Evolutionary conservation across 495 filamentous ascomycete species (phyloP), one percentile per base, ranked within the genome.

Genomic region (Staphylotrichum tortipilum): DNA sequence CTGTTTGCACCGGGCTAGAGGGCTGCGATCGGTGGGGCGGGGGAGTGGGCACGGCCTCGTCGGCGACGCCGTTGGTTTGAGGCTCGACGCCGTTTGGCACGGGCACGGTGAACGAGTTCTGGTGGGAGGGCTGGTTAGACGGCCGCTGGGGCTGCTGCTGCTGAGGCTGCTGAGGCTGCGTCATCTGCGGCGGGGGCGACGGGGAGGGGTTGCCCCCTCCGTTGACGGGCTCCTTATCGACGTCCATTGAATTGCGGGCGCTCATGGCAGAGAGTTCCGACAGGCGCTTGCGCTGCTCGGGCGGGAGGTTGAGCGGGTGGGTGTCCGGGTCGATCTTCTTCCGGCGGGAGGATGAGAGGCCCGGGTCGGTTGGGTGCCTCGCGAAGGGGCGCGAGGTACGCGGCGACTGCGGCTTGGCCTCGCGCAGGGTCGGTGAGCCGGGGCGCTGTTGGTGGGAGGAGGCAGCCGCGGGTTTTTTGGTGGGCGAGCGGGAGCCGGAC

Each of bases 241-340:
- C 68, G 50, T 95, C 88, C 87, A 94, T 94, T 35, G 68, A 81
- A 53, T 69, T 80, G 52, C 84, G 81, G 43, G 72, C 76, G 64
- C 77, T 80, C 62, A 79, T 79, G 55, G 80, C 83, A 68, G 85
- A 80, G 44, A 82, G 80, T 43, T 84, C 86, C 35, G 85, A 79
- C 42, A 79, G 65, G 47, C 83, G 81, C 65, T 81, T 83, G 52
- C 85, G 76, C 76, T 94, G 81, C 68, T 92, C 87, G 33, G 87
- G 88, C 3, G 84, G 88, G 28, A 91, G 79, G 61, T 95, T 94
- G 42, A 94, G 75, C 30, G 89, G 89, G 66, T 94, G 89, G 7
- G 75, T 77, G 53, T 88, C 79, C 42, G 75, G 75, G 61, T 87
- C 84, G 67, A 77, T 71, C 49, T 79, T 78, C 63, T 73, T 68